phyloP scores from a whole-genome alignment of 208 protist genomes.

The Spongospora subterranea region DNA sequence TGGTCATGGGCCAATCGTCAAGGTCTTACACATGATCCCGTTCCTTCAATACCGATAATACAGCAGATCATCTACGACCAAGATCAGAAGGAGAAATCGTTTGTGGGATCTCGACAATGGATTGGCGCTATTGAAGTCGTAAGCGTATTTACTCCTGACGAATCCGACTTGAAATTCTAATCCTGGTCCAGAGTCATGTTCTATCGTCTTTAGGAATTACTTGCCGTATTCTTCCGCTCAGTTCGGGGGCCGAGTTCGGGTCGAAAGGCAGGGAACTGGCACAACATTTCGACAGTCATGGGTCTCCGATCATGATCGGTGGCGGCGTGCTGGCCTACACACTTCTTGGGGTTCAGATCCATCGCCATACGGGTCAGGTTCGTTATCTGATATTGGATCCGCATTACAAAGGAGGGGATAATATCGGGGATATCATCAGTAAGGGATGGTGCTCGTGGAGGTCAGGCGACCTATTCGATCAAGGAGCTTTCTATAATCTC shows the following conservation, averaged over 20 bases:
- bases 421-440: conserved; percentile 24
- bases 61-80: conserved; percentile 50
- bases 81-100: conserved; percentile 36
- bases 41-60: conserved; percentile 40
- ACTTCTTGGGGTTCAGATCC: conserved; percentile 55
- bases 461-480: conserved; percentile 49
- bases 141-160: not conserved
- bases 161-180: not conserved
- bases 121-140: conserved; percentile 61
- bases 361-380: not conserved
- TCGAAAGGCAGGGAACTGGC: conserved; percentile 14
- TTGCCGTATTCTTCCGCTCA: conserved; percentile 30
- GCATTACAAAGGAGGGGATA: conserved; percentile 64
- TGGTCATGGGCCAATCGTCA: conserved; percentile 55
- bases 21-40: not conserved
- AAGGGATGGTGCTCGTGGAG: conserved; percentile 65
- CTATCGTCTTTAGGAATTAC: not conserved
- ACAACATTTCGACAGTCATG: conserved; percentile 60
- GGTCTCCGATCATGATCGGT: conserved; percentile 67
- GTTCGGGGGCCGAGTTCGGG: conserved; percentile 52
- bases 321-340: conserved; percentile 67
- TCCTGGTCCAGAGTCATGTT: not conserved
- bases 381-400: conserved; percentile 67
- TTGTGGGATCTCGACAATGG: conserved; percentile 58
- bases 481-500: conserved; percentile 65